Base-by-base conservation (phyloP, 2,329 filamentous ascomycete species). In the Diaporthe sp. region DNA sequence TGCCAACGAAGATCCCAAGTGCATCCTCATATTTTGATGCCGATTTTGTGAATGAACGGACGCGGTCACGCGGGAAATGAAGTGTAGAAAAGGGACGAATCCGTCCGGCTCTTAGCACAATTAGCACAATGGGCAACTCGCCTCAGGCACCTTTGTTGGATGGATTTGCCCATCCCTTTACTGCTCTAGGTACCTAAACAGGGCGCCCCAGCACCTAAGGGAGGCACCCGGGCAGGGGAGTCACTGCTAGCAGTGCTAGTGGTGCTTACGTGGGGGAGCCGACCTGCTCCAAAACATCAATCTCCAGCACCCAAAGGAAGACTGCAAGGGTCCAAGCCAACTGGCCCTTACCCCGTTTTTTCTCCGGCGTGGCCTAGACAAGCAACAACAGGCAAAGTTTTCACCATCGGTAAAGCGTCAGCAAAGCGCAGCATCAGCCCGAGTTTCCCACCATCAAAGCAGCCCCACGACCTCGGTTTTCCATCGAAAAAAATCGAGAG, bases 401-500 rank as follows among this genome's bases (percentile, higher is more conserved):
- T 86, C 87, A 73, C 58, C 53, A 73, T 86, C 83, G 87, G 85
- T 86, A 89, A 87, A 85, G 86, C 51, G 71, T 55, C 58, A 65
- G 61, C 51, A 61, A 44, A 65, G 71, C 31, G 37, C 87, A 89
- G 89, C 88, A 87, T 88, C 88, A 89, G 85, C 85, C 86, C 88
- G 81, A 85, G 78, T 85, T 79, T 86, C 87, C 81, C 81, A 79
- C 82, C 88, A 90, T 91, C 90, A 85, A 88, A 90, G 83, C 83
- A 83, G 84, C 83, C 86, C 86, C 84, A 86, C 84, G 83, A 85
- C 85, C 79, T 82, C 83, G 82, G 76, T 84, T 86, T 87, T 87
- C 82, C 85, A 92, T 91, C 91, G 82, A 81, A 82, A 87, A 88
- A 88, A 89, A 84, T 87, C 85, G 82, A 83, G 83, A 84, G 85